Conservation (phyloP, 495 filamentous ascomycete genomes). For the Alectoria sarmentosa region DNA sequence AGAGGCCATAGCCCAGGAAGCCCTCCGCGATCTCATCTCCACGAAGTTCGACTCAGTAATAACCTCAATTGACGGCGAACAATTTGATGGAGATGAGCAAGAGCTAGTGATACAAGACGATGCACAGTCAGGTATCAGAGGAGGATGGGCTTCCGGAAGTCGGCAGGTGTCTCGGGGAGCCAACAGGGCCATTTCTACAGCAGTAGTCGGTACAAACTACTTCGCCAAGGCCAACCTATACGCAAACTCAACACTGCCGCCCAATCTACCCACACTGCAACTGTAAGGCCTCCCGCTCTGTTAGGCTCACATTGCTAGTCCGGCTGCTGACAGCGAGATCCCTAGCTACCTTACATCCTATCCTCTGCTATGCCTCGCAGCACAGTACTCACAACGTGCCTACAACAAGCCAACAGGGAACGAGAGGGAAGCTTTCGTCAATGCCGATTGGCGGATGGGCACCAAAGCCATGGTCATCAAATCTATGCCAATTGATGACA, state of each 20-base stretch:
- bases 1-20: conserved; percentile 28
- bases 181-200: conserved; percentile 32
- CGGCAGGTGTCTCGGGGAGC: conserved; percentile 21
- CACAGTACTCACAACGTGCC: conserved; percentile 60
- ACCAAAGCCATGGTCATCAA: conserved; percentile 84
- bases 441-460: conserved; percentile 60
- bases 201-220: conserved; percentile 44
- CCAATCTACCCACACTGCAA: conserved; percentile 54
- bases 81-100: conserved; percentile 52
- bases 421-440: conserved; percentile 57
- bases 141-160: conserved; percentile 20
- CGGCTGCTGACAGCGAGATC: conserved; percentile 33
- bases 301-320: background rate
- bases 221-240: conserved; percentile 76
- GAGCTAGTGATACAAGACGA: conserved; percentile 41
- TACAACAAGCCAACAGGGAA: conserved; percentile 55
- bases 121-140: conserved; percentile 29
- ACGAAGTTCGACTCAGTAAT: conserved; percentile 54
- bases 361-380: conserved; percentile 65
- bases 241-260: conserved; percentile 67
- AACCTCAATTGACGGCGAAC: conserved; percentile 62
- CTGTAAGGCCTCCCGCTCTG: conserved; percentile 42
- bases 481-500: conserved; percentile 63
- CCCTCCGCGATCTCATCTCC: conserved; percentile 50
- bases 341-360: conserved; percentile 54